Conservation (phyloP, 805 yeast genomes). For the Pachysolen tannophilus region DNA sequence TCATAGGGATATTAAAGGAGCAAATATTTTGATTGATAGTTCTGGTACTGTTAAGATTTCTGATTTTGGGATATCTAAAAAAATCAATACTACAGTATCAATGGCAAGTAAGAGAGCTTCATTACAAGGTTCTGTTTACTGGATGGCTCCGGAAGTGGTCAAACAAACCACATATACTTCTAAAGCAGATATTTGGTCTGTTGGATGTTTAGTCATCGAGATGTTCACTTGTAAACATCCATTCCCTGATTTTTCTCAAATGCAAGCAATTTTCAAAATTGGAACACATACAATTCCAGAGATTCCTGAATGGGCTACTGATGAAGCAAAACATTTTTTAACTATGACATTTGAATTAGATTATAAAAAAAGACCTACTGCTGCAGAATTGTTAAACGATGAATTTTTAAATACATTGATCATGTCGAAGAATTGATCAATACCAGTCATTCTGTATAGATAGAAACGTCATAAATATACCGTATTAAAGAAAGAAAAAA, state of each 20-base stretch:
- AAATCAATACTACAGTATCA: slow-evolving; percentile 22
- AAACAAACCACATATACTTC: slow-evolving; percentile 86
- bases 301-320: slow-evolving; percentile 66
- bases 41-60: slow-evolving; percentile 56
- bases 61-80: slow-evolving; percentile 61
- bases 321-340: slow-evolving; percentile 61
- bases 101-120: slow-evolving; percentile 60
- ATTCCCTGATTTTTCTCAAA: slow-evolving; percentile 87
- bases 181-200: slow-evolving; percentile 95
- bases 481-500: too few species aligned
- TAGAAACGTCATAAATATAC: too few species aligned
- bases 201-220: slow-evolving; percentile 89
- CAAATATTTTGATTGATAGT: slow-evolving; percentile 51
- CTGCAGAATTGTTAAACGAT: slow-evolving; percentile 59
- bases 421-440: slow-evolving; percentile 24
- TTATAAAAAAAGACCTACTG: slow-evolving; percentile 64
- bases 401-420: slow-evolving; percentile 47
- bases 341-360: slow-evolving; percentile 66
- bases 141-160: slow-evolving; percentile 99
- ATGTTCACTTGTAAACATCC: slow-evolving; percentile 97
- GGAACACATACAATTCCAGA: slow-evolving; percentile 82
- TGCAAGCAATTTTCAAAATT: slow-evolving; percentile 94
- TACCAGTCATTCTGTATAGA: too few species aligned
- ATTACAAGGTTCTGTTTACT: slow-evolving; percentile 88
- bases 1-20: slow-evolving; percentile 61